phyloP scores from a whole-genome alignment of 176 grass and related monocot genomes.

The Cocos nucifera region DNA sequence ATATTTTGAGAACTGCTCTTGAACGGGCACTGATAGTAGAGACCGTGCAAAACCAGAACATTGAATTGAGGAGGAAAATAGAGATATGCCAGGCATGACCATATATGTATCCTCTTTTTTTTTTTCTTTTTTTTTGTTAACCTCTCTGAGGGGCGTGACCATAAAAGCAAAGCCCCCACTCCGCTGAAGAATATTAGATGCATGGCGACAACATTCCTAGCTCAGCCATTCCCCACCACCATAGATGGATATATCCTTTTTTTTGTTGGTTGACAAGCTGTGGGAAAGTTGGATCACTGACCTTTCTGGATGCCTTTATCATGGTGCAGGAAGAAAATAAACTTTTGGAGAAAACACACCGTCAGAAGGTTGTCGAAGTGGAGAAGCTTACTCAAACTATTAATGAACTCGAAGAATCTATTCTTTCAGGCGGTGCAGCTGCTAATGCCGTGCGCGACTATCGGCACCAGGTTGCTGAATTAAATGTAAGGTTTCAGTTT shows the following conservation, averaged over 20 bases:
- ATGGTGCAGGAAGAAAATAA: conserved; percentile 70
- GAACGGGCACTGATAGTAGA: conserved; percentile 86
- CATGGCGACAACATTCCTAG: too few species aligned
- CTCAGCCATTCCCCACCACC: too few species aligned
- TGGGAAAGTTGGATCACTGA: too few species aligned
- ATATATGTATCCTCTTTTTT: too few species aligned
- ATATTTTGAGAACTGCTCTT: conserved; percentile 54
- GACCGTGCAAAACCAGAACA: conserved; percentile 76
- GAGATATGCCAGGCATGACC: conserved; percentile 74
- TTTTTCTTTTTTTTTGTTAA: too few species aligned
- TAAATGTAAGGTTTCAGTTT: conserved; percentile 36
- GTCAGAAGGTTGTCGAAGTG: conserved; percentile 65
- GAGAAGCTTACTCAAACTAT: conserved; percentile 76
- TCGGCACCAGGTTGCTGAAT: conserved; percentile 43
- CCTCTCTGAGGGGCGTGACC: too few species aligned
- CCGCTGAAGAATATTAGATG: too few species aligned
- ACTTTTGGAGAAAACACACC: conserved; percentile 64
- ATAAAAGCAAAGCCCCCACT: too few species aligned
- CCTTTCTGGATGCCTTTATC: too few species aligned
- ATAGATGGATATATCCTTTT: too few species aligned
- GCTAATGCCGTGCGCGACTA: conserved; percentile 52
- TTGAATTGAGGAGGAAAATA: conserved; percentile 68
- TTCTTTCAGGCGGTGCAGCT: conserved; percentile 43
- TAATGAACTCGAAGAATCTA: conserved; percentile 61
- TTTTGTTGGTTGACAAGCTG: too few species aligned